phyloP scores from a whole-genome alignment of 495 filamentous ascomycete genomes.

The Aspergillus haitiensis region DNA sequence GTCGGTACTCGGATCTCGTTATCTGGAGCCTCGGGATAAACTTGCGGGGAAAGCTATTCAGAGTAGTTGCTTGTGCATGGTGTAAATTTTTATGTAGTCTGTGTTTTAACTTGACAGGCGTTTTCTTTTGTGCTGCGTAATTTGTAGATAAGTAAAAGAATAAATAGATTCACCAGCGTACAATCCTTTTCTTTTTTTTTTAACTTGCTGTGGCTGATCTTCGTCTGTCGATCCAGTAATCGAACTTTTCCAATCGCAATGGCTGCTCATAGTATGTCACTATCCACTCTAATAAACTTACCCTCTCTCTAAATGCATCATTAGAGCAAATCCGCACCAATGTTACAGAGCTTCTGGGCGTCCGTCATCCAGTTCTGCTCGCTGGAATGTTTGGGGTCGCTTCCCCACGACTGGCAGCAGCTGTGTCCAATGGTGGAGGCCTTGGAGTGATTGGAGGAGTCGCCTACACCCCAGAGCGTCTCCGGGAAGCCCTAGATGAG shows the following conservation, averaged over 20 bases:
- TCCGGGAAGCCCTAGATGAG: slow-evolving; percentile 89
- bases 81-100: not conserved
- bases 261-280: slow-evolving; percentile 13
- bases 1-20: not conserved
- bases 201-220: too few species aligned
- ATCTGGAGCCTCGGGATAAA: slow-evolving; percentile 12
- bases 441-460: slow-evolving; percentile 95
- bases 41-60: slow-evolving; percentile 9
- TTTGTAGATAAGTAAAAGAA: too few species aligned
- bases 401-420: slow-evolving; percentile 92
- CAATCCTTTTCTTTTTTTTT: too few species aligned
- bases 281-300: not conserved
- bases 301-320: not conserved
- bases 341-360: slow-evolving; percentile 89
- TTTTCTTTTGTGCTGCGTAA: not conserved
- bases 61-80: not conserved
- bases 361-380: slow-evolving; percentile 92
- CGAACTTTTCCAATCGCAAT: slow-evolving; percentile 4
- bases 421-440: slow-evolving; percentile 95
- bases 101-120: not conserved
- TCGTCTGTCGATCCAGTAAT: not conserved
- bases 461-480: slow-evolving; percentile 95
- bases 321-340: slow-evolving; percentile 83
- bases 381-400: slow-evolving; percentile 99
- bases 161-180: too few species aligned